phyloP scores from a whole-genome alignment of 2,329 filamentous ascomycete species.

The Pseudocercospora vitis region DNA sequence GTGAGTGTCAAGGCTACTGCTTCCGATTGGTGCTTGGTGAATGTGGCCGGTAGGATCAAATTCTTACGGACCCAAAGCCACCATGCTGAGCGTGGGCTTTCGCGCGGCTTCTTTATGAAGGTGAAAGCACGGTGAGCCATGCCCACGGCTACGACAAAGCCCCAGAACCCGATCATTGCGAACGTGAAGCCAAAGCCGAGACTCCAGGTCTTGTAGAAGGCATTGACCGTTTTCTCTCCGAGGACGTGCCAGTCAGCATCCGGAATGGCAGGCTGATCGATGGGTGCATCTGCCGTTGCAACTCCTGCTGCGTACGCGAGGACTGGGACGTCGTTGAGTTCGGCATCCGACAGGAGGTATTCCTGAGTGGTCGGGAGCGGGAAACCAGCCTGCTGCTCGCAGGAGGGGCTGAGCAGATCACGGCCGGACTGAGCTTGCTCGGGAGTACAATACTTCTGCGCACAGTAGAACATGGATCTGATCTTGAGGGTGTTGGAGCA shows the following conservation, averaged over 20 bases:
- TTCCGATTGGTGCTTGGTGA: slow-evolving; percentile 45
- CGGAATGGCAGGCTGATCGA: slow-evolving; percentile 16
- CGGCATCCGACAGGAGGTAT: slow-evolving; percentile 9
- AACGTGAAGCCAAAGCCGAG: slow-evolving; percentile 22
- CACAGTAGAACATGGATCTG: slow-evolving; percentile 20
- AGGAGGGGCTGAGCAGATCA: slow-evolving; percentile 4
- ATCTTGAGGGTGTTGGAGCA: slow-evolving; percentile 19
- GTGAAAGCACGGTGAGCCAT: slow-evolving; percentile 36
- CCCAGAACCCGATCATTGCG: slow-evolving; percentile 41
- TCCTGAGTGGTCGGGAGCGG: slow-evolving; percentile 15
- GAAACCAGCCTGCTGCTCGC: slow-evolving; percentile 8
- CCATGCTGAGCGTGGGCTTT: slow-evolving; percentile 13
- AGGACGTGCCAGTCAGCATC: slow-evolving; percentile 18
- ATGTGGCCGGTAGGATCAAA: slow-evolving; percentile 47
- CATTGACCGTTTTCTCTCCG: slow-evolving; percentile 9
- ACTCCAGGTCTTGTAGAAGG: slow-evolving; percentile 18
- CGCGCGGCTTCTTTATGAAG: slow-evolving; percentile 26
- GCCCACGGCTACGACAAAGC: slow-evolving; percentile 38
- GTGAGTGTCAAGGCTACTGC: slow-evolving; percentile 42
- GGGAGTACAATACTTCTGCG: slow-evolving; percentile 22
- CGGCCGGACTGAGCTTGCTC: slow-evolving; percentile 14
- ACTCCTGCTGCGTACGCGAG: slow-evolving; percentile 18
- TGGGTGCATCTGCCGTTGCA: slow-evolving; percentile 15
- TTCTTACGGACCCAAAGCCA: slow-evolving; percentile 39
- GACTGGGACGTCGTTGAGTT: slow-evolving; percentile 10